phyloP scores from a whole-genome alignment of 2,329 filamentous ascomycete genomes.

The Sclerotinia spermophila region DNA sequence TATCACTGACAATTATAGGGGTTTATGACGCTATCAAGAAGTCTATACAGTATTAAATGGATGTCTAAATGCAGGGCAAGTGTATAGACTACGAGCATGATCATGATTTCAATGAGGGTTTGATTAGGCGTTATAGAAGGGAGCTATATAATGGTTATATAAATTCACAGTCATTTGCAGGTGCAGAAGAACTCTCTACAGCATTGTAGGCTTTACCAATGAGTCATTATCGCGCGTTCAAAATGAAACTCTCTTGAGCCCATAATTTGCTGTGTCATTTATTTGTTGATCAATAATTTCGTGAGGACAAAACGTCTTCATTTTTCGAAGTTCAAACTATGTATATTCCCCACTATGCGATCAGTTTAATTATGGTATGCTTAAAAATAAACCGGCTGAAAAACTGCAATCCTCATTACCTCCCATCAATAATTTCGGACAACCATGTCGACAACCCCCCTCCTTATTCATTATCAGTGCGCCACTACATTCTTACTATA shows the following conservation, averaged over 20 bases:
- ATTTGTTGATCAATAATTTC: no score
- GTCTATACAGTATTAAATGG: constrained; percentile 32
- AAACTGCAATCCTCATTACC: no score
- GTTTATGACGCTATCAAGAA: constrained; percentile 38
- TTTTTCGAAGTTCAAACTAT: no score
- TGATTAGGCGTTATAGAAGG: neutral
- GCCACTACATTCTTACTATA: no score
- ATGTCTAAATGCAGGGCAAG: neutral
- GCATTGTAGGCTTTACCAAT: neutral
- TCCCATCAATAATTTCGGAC: no score
- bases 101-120: neutral
- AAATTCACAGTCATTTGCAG: neutral
- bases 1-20: constrained; percentile 30
- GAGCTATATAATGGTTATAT: neutral
- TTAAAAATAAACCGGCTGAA: no score
- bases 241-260: neutral
- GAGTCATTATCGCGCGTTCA: neutral
- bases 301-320: no score
- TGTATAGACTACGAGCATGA: neutral
- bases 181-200: neutral
- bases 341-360: no score
- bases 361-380: no score
- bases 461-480: no score
- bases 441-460: no score
- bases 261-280: neutral